Evolutionary conservation across 768 basidiomycete species (phyloP), one percentile per base, ranked within the genome.

Genomic region (Boletus barrowsii): DNA sequence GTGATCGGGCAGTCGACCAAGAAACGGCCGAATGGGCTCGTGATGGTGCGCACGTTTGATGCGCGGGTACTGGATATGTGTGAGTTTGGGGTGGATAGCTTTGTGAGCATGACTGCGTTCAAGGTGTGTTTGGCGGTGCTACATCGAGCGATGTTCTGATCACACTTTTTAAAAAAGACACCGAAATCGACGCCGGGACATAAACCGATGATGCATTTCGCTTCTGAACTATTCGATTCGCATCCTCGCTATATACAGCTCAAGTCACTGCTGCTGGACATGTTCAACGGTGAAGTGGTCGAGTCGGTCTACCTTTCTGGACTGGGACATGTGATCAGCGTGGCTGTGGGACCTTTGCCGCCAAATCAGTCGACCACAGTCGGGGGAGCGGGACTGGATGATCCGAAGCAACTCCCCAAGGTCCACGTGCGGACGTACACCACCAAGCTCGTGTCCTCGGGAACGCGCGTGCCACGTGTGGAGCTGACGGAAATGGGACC

Each of bases 181-280:
- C 78, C 84, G 22, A 98, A 96, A 82, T 86, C 88, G 14, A 88
- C 93, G 5, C 84, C 88, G 22, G 96, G 94, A 10, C 84, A 93
- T 62, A 87, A 90, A 62, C 96, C 97, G 43, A 73, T 98, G 60
- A 86, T 99, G 79, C 93, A 96, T 67, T 99, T 99, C 67, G 91
- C 93, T 14, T 95, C 93, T 1, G 91, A 93, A 57, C 79, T 98
- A 10, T 99, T 98, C 71, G 93, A 96, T 62, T 86, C 91, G 1
- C 93, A 98, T 69, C 93, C 96, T 2, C 87, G 93, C 11, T 95
- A 90, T 70, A 76, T 86, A 8, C 94, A 95, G 66, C 79, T 98
- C 61, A 98, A 97, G 75, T 95, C 92, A 2, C 77, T 96, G 66
- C 80, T 98, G 10, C 78, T 98, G 64, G 85, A 87, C 65, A 83